Evolutionary conservation across 2,329 filamentous ascomycete species (phyloP).

Genomic region (Endoconidiophora polonica): DNA sequence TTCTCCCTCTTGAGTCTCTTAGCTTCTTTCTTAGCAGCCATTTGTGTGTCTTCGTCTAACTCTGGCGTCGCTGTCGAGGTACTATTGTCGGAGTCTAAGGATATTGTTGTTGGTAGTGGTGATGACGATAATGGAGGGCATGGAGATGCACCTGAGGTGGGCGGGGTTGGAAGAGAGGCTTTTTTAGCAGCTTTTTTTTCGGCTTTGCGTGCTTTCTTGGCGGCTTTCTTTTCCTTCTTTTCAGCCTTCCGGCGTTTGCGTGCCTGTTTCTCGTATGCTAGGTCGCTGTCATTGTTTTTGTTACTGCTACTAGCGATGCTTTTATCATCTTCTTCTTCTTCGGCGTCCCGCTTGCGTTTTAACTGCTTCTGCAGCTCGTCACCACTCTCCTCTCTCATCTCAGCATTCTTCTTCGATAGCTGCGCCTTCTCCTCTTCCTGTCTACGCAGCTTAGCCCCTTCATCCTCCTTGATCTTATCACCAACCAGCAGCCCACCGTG

Average conservation of each 20-base stretch:
- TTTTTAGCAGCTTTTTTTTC: slow-evolving; percentile 4
- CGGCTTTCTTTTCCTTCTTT: slow-evolving; percentile 9
- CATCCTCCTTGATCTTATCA: slow-evolving; percentile 15
- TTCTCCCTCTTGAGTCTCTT: slow-evolving; percentile 10
- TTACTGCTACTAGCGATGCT: background rate
- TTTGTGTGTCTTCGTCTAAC: background rate
- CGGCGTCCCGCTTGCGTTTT: slow-evolving; percentile 2
- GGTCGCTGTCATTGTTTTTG: background rate
- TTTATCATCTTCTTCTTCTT: background rate
- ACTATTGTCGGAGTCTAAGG: background rate
- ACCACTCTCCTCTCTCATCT: background rate
- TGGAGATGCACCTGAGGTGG: background rate
- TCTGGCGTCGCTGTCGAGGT: background rate
- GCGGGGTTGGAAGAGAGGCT: background rate
- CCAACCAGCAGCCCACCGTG: slow-evolving; percentile 51
- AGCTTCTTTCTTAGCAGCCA: slow-evolving; percentile 9
- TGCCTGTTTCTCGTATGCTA: background rate
- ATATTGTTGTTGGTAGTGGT: background rate
- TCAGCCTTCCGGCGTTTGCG: slow-evolving; percentile 7
- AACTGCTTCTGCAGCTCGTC: background rate
- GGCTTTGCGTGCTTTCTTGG: slow-evolving; percentile 8
- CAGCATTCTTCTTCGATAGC: background rate
- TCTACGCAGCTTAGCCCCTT: slow-evolving; percentile 2
- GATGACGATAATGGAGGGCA: background rate
- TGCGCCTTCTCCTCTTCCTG: background rate